Evolutionary conservation across 305 asterid species (phyloP), one percentile per base, ranked within the genome.

Genomic region (Fraxinus velutina): DNA sequence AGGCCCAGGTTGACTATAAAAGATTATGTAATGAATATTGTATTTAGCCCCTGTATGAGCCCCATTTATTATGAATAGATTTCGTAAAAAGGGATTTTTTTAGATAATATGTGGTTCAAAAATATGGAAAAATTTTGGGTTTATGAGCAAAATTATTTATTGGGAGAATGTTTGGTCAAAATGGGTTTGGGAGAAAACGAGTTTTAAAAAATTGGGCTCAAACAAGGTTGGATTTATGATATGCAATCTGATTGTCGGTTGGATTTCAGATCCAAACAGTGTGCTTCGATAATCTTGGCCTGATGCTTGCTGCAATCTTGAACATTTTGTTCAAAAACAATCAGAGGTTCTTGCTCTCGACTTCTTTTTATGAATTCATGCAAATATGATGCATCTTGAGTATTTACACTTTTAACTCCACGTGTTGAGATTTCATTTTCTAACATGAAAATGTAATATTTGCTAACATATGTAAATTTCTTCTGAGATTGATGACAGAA

Each of bases 211-310:
- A 15, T 4, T 50, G 19, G 60, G 21, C 21, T 50, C 0, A 50
- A 50, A 50, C 1, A 27, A 27, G 30, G 30, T 27, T 27, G 30
- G 30, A 24, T 36, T 57, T 42, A 21, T 62, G 81, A 60, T 10
- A 12, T 78, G 33, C 78, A 82, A 60, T 80, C 79, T 85, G 62
- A 77, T 78, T 82, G 60, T 87, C 76, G 42, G 62, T 83, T 52
- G 70, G 73, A 19, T 86, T 91, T 85, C 94, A 94, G 98, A 96
- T 96, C 87, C 99, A 94, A 87, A 92, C 97, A 9, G 98, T 94
- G 75, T 96, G 97, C 95, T 96, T 93, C 57, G 99, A 94, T 80
- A 96, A 89, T 83, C 88, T 94, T 34, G 98, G 99, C 75, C 97
- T 94, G 85, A 81, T 91, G 77, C 90, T 95, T 68, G 97, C 98